Base-by-base conservation (phyloP, 140 eudicot genomes). In the Stevia rebaudiana region DNA sequence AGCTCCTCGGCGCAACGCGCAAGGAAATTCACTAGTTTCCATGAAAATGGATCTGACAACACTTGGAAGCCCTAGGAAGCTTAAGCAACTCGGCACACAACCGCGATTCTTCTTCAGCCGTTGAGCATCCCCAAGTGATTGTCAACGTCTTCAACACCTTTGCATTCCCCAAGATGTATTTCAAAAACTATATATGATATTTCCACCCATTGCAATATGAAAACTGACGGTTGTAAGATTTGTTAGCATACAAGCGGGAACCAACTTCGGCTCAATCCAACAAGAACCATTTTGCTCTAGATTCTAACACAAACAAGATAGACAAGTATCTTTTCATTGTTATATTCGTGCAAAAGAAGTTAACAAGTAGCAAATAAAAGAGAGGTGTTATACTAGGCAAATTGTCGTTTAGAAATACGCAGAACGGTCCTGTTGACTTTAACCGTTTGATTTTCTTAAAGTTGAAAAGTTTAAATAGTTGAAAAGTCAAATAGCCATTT, bases 231-330 rank as follows among this genome's bases (percentile, higher is more conserved):
- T 68, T 16, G 13, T 53, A 39, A 54, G 65, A 30, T 24, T 53
- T 15, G 40, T 22, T 8, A 53, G 54, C 54, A 54, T 68, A 17
- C 73, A 67, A 23, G 42, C 30, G 8, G 73, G 63, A 15, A 53
- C 64, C 0, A 15, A 8, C 23, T 37, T 22, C 6, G 53, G 41
- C 11, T 52, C 43, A 24, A 9, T 37, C 73, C 51, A 44, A n/a
- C 10, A 1, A 0, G 7, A n/a, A 5, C 10, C 22, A 12, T 33
- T 0, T 33, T n/a, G n/a, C n/a, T n/a, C n/a, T n/a, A n/a, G n/a
- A n/a, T 33, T 33, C 37, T 33, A 33, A 33, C 4, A 33, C 37
- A 4, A 33, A 33, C 3, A 33, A 33, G 3, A 33, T 33, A 33
- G 4, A 33, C 37, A 8, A 33, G 37, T 33, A 33, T 3, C 4